Percentiles rank a stretch among this genome's conserved stretches.
Evolutionary conservation across 495 filamentous ascomycete genomes (phyloP).

Genomic region (Alectoria sarmentosa): DNA sequence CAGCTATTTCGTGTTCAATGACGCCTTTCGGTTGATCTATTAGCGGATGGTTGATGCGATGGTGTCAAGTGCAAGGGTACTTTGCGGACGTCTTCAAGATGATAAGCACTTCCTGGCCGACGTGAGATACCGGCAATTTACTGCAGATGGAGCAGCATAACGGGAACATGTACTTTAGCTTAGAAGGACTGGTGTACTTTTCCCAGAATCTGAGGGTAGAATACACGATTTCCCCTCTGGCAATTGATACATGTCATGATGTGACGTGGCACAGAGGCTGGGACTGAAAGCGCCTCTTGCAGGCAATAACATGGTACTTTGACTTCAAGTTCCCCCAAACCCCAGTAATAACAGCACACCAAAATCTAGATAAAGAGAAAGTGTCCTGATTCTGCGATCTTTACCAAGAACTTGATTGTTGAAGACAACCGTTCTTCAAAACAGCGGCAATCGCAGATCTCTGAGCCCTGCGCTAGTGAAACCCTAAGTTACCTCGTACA

Average conservation of each 20-base stretch:
- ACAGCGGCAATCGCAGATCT: background rate
- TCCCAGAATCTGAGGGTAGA: background rate
- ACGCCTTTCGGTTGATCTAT: conserved; percentile 82
- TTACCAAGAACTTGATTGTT: background rate
- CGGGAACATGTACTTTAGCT: conserved; percentile 4
- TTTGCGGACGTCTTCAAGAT: background rate
- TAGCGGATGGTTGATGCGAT: background rate
- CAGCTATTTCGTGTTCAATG: conserved; percentile 82
- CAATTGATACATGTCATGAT: background rate
- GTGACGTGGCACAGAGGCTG: conserved; percentile 8
- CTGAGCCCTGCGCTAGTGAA: conserved; percentile 16
- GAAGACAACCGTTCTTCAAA: background rate
- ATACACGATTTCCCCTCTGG: background rate
- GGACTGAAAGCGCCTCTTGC: background rate
- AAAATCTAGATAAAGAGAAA: background rate
- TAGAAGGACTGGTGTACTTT: conserved; percentile 7
- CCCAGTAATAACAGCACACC: background rate
- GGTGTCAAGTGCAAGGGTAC: background rate
- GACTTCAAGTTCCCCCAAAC: too few species aligned
- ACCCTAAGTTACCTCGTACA: background rate
- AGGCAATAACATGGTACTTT: conserved; percentile 7
- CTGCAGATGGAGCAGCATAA: conserved; percentile 9
- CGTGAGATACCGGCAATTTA: background rate
- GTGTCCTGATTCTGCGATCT: background rate
- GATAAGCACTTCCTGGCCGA: background rate